These are phyloP conservation scores for Hyphodiscus hymeniophilus DNA, from an alignment of 495 filamentous ascomycete genomes.

Conservation along the genomic window DNA sequence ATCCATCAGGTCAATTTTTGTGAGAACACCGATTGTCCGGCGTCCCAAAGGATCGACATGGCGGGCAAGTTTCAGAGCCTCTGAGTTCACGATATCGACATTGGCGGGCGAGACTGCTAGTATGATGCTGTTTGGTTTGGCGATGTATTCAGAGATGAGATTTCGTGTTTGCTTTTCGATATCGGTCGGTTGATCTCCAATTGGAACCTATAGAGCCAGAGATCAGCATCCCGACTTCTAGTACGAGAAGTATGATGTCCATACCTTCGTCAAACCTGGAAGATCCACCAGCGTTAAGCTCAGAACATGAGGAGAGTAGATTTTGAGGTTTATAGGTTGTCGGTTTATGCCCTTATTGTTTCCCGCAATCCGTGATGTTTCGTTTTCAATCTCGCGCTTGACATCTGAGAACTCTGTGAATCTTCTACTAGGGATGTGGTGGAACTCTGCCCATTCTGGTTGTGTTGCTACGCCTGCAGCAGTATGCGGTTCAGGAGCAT, in stretches of 20 bases:
- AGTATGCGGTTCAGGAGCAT: slow-evolving; percentile 59
- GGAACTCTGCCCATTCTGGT: slow-evolving; percentile 93
- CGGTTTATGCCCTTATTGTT: slow-evolving; percentile 98
- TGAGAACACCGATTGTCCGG: slow-evolving; percentile 93
- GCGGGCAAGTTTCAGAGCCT: slow-evolving; percentile 91
- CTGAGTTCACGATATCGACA: slow-evolving; percentile 97
- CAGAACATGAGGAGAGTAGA: slow-evolving; percentile 95
- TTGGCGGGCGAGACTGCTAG: slow-evolving; percentile 96
- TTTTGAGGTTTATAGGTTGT: slow-evolving; percentile 96
- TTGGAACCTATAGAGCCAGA: slow-evolving; percentile 56
- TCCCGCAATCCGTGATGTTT: slow-evolving; percentile 90
- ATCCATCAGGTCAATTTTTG: slow-evolving; percentile 98
- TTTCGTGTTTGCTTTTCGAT: slow-evolving; percentile 99
- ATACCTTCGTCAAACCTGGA: slow-evolving; percentile 90
- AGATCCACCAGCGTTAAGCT: slow-evolving; percentile 95
- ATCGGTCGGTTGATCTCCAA: slow-evolving; percentile 94
- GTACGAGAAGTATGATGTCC: slow-evolving; percentile 5
- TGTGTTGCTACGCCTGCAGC: slow-evolving; percentile 60
- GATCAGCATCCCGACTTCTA: slow-evolving; percentile 2
- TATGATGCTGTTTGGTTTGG: slow-evolving; percentile 97
- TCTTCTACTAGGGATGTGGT: slow-evolving; percentile 80
- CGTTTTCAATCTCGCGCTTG: slow-evolving; percentile 94
- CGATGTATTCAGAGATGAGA: slow-evolving; percentile 96
- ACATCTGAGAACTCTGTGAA: slow-evolving; percentile 90
- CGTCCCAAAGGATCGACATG: slow-evolving; percentile 94